A percentile compares a stretch with the other conserved stretches of the same genome.
These are phyloP conservation scores for Oryza brachyantha DNA, from an alignment of 176 grass and related monocot genomes.

Conservation along the genomic window DNA sequence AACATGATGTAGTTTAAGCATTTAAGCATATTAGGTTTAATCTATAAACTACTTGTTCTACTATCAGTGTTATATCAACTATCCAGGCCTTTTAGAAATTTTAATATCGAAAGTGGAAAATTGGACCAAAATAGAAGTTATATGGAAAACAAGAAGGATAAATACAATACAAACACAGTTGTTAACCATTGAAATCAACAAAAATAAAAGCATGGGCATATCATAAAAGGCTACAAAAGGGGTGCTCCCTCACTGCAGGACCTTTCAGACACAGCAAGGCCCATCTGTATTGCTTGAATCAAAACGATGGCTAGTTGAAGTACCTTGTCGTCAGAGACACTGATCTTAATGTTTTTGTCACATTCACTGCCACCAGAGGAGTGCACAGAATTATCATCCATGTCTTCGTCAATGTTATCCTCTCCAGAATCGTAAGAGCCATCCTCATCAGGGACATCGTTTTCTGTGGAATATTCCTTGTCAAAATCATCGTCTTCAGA, in stretches of 20 bases:
- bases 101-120: neutral
- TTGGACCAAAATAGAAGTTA: neutral
- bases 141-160: neutral
- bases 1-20: neutral
- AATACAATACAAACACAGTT: neutral
- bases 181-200: neutral
- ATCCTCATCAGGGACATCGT: slow-evolving; percentile 69
- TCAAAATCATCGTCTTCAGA: slow-evolving; percentile 74
- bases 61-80: neutral
- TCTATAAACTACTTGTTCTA: neutral
- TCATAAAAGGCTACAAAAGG: slow-evolving; percentile 23
- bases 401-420: slow-evolving; percentile 57
- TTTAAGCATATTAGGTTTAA: neutral
- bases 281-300: slow-evolving; percentile 22
- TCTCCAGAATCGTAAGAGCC: slow-evolving; percentile 62
- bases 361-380: slow-evolving; percentile 51
- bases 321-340: slow-evolving; percentile 63
- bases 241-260: neutral
- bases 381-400: slow-evolving; percentile 48
- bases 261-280: neutral
- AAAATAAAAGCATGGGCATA: neutral
- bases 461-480: slow-evolving; percentile 78
- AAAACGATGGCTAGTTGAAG: slow-evolving; percentile 17
- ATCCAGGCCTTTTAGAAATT: no score
- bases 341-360: slow-evolving; percentile 36